A percentile compares a stretch with the other conserved stretches of the same genome.
Conservation (phyloP, 1,284 basidiomycete species). For the Ganoderma resinaceum region DNA sequence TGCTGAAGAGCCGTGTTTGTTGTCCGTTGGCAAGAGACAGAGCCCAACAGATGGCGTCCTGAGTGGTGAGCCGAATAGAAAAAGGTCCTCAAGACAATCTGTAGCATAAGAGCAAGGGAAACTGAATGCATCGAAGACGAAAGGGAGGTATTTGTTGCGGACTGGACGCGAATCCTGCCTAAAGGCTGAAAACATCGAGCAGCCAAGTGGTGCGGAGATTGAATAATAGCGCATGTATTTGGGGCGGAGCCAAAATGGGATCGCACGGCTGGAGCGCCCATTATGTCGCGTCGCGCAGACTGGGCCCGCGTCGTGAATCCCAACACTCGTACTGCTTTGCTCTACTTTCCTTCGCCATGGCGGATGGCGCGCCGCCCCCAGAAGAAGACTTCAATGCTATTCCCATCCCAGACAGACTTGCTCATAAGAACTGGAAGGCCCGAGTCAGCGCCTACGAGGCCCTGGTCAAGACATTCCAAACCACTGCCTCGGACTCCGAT, state of each 20-base stretch:
- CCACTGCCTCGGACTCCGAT: constrained; percentile 91
- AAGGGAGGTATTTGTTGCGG: background rate
- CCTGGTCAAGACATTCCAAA: constrained; percentile 86
- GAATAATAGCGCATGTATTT: background rate
- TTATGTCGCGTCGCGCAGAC: constrained; percentile 27
- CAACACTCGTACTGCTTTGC: constrained; percentile 24
- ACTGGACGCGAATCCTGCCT: no score
- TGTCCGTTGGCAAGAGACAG: background rate
- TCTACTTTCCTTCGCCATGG: constrained; percentile 53
- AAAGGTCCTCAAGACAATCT: background rate
- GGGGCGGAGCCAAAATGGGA: constrained; percentile 16
- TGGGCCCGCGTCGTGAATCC: constrained; percentile 20
- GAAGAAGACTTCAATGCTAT: constrained; percentile 94
- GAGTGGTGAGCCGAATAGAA: background rate
- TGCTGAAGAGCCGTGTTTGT: background rate
- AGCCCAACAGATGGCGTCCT: background rate
- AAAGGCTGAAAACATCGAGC: no score
- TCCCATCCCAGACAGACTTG: constrained; percentile 82
- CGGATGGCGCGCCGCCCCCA: constrained; percentile 84
- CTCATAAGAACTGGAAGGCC: constrained; percentile 99
- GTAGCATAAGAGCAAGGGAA: background rate
- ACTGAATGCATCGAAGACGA: background rate
- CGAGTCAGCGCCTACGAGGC: constrained; percentile 93
- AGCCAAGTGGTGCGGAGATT: constrained; percentile 16
- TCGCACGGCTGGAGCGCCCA: constrained; percentile 16